Base-by-base conservation (phyloP, 768 basidiomycete species). In the Collybiopsis luxurians region DNA sequence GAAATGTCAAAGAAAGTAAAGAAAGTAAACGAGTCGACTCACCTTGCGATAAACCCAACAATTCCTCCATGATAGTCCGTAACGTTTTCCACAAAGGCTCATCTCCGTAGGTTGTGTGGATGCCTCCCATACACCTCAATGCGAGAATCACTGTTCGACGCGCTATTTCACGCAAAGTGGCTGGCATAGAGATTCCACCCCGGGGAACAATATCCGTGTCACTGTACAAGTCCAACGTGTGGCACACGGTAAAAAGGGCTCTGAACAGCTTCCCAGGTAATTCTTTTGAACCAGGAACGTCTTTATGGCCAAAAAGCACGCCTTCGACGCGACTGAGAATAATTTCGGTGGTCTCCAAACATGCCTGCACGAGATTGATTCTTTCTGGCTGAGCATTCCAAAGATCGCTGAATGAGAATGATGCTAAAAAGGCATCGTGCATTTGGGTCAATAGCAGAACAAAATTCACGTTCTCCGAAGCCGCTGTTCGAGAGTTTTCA, bases 191-290 rank as follows among this genome's bases (percentile, higher is more conserved):
- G 43, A 78, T 65, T 15, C 66, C 77, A 21, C 73, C 73, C 47
- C 76, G 68, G 23, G 59, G 62, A n/a, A 68, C 60, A 21, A 73
- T 71, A 42, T 74, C 71, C n/a, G 71, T 73, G 50, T 81, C 80
- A 31, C 77, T 65, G 84, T 89, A 90, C 30, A 77, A 67, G 59
- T 87, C 86, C 34, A 89, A 71, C 1, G 77, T 75, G 52, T 75
- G 66, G 63, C 80, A 83, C 28, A 90, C 73, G 3, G 54, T 46
- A 19, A 55, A 47, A 26, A 47, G 31, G 24, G 36, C 45, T 7
- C 17, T 45, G 15, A 55, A 55, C 11, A 55, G 36, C 17, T 47
- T 55, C 5, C 27, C 43, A 2, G 26, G 40, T 21, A 43, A 19
- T 15, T 54, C 42, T 10, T 39, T 51, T 17, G 50, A 51, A 15